Evolutionary conservation across 2,329 filamentous ascomycete genomes (phyloP), one percentile per base, ranked within the genome.

Genomic region (Epichloe brachyelytri): DNA sequence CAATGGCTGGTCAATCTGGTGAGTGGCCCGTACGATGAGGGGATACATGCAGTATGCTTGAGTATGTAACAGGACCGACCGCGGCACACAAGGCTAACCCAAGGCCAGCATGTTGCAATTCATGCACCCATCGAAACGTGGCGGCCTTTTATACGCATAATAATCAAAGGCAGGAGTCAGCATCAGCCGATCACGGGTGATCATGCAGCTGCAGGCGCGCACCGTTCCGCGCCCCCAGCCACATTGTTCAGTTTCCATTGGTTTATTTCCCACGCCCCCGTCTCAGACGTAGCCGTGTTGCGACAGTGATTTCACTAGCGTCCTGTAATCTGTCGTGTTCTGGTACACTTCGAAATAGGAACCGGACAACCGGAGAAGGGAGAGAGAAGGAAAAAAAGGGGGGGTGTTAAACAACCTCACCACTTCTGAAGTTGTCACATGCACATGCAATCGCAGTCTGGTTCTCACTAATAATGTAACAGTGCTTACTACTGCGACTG

Each of bases 151-250:
- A 62, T 60, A 63, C 57, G 59, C 46, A 56, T 49, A 43, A 30
- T 10, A 10, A 30, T 30, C 1, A 30, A 8, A 6, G 20, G 30
- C 12, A 14, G 20, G 37, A 17, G 36, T 38, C 33, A 54, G 49
- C 43, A 59, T 56, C 56, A 58, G 57, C 60, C 56, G 59, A 62
- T 64, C 59, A 63, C 59, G 62, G 62, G 58, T 63, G 57, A 64
- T 63, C 56, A 61, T 62, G 58, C 64, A 62, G 56, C 60, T 65
- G 63, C 60, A 66, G 53, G 61, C 61, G 62, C 63, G 65, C 61
- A 62, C 62, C 63, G 63, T 63, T 63, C 62, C 63, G 63, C 58
- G 22, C 50, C 39, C 49, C 41, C 34, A 45, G 40, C 33, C 39
- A 41, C 19, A 26, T 26, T 15, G 10, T 20, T 19, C 40, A 43